Conservation (phyloP, 2,329 filamentous ascomycete species). For the Shiraia bambusicola region DNA sequence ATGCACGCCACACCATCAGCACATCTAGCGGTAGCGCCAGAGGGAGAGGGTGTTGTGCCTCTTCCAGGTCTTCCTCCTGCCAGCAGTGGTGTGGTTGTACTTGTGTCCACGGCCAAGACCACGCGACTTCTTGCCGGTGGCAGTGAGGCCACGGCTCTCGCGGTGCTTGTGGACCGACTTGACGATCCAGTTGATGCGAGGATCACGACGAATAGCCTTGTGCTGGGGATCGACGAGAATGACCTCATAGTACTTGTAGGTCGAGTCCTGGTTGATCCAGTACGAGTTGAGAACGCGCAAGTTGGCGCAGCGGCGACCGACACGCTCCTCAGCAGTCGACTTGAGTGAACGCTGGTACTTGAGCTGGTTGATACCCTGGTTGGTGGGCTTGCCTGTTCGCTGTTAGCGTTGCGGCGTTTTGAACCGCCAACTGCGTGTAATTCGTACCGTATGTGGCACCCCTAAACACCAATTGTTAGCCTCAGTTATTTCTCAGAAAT, state of each 20-base stretch:
- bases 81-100: constrained; percentile 97
- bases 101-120: constrained; percentile 99
- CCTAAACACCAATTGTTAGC: constrained; percentile 46
- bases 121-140: constrained; percentile 99
- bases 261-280: constrained; percentile 99
- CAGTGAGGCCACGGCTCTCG: constrained; percentile 93
- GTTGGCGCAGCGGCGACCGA: constrained; percentile 98
- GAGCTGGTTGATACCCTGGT: constrained; percentile 99
- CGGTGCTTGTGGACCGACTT: constrained; percentile 99
- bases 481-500: background rate
- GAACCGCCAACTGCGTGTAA: constrained; percentile 3
- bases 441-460: constrained; percentile 95
- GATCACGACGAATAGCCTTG: constrained; percentile 99
- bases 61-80: constrained; percentile 99
- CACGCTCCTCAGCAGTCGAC: constrained; percentile 98
- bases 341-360: constrained; percentile 99
- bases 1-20: constrained; percentile 30
- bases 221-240: constrained; percentile 99
- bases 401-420: constrained; percentile 23
- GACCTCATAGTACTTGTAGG: constrained; percentile 99
- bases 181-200: constrained; percentile 99
- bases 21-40: constrained; percentile 88
- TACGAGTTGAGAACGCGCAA: constrained; percentile 99
- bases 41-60: constrained; percentile 98
- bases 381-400: constrained; percentile 92